Evolutionary conservation across 208 protist genomes (phyloP).

Genomic region (Leishmania arabica): DNA sequence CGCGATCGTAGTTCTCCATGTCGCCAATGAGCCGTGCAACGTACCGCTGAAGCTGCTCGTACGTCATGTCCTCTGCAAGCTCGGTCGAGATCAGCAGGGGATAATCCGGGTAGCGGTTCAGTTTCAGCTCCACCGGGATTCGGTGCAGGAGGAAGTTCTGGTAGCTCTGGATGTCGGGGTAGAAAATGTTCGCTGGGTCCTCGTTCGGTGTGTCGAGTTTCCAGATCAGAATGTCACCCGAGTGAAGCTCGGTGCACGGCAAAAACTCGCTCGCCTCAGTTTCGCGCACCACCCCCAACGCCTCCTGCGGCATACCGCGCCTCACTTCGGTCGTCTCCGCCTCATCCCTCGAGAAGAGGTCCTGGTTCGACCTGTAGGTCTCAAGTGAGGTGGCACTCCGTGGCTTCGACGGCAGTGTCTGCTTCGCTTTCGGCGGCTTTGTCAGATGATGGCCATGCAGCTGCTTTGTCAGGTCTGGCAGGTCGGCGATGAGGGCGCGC

Average conservation of each 20-base stretch:
- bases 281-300: slow-evolving; percentile 51
- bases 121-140: slow-evolving; percentile 75
- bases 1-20: slow-evolving; percentile 69
- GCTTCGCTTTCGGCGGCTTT: slow-evolving; percentile 11
- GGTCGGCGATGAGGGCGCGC: slow-evolving; percentile 48
- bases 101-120: slow-evolving; percentile 71
- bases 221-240: slow-evolving; percentile 72
- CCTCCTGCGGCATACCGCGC: slow-evolving; percentile 25
- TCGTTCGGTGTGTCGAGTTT: slow-evolving; percentile 51
- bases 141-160: slow-evolving; percentile 75
- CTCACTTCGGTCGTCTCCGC: slow-evolving; percentile 2
- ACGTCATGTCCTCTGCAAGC: slow-evolving; percentile 83
- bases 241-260: slow-evolving; percentile 44
- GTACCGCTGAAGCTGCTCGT: slow-evolving; percentile 90
- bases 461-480: slow-evolving; percentile 48
- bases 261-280: slow-evolving; percentile 47
- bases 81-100: slow-evolving; percentile 67
- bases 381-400: slow-evolving; percentile 28
- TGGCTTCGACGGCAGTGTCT: slow-evolving; percentile 10
- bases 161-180: slow-evolving; percentile 77
- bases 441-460: slow-evolving; percentile 50
- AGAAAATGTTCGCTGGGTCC: slow-evolving; percentile 72
- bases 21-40: slow-evolving; percentile 74
- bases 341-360: slow-evolving; percentile 28
- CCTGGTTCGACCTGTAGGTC: slow-evolving; percentile 22